Conservation (phyloP, 148 eudicot genomes). For the Persicaria tinctoria region DNA sequence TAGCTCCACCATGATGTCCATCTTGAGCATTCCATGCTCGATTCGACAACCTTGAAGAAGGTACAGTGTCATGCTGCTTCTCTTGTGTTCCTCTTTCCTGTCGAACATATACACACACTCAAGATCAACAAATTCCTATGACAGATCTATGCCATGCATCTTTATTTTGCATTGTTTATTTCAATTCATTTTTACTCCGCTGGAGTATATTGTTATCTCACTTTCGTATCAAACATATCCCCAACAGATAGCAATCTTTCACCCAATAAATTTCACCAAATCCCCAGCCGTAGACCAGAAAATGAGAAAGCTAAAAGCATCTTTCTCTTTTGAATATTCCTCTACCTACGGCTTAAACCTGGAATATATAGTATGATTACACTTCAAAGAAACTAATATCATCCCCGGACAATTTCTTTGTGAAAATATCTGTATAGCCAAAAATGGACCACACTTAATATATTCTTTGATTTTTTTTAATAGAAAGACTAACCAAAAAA, state of each 20-base stretch:
- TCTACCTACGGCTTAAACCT: not conserved
- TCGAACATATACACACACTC: not conserved
- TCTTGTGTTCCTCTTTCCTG: constrained; percentile 10
- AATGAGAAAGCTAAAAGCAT: constrained; percentile 4
- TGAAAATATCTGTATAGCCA: no score
- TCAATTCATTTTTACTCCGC: not conserved
- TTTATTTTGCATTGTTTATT: not conserved
- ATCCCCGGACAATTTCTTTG: not conserved
- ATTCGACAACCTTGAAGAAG: not conserved
- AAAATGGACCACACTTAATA: no score
- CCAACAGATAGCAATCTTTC: not conserved
- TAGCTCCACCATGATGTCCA: constrained; percentile 17
- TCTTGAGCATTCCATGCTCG: constrained; percentile 10
- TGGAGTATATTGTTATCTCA: no score
- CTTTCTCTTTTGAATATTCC: not conserved
- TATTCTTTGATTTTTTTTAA: no score
- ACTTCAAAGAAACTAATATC: not conserved
- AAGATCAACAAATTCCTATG: not conserved
- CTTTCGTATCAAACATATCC: not conserved
- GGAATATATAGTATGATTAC: not conserved
- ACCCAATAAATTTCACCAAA: not conserved
- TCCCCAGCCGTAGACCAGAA: not conserved
- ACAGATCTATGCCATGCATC: not conserved
- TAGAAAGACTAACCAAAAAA: no score
- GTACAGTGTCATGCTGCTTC: constrained; percentile 3